A percentile compares a stretch with the other conserved stretches of the same genome.
Conservation (phyloP, 352 stramenopile genomes). For the Globisporangium nunn region DNA sequence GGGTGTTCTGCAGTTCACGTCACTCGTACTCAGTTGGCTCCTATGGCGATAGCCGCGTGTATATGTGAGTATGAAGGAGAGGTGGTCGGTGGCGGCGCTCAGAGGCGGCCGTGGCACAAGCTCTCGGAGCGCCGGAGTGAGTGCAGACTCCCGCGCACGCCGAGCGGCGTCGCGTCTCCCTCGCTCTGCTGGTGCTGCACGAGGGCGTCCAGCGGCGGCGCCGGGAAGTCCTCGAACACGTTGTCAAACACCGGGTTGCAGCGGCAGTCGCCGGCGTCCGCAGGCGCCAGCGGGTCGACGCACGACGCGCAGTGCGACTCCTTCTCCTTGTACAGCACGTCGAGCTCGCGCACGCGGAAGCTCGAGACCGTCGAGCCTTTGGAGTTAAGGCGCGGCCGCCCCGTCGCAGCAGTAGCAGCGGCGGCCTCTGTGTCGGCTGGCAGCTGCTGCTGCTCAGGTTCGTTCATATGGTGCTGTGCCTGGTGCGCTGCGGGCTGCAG, state of each 20-base stretch:
- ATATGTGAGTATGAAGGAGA: neutral
- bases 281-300: neutral
- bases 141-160: conserved; percentile 6
- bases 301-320: conserved; percentile 1
- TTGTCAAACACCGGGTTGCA: conserved; percentile 36
- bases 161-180: conserved; percentile 10
- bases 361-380: conserved; percentile 33
- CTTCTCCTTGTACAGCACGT: conserved; percentile 38
- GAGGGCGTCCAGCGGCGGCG: conserved; percentile 42
- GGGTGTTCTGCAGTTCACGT: too few relatives aligned
- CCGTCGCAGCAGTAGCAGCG: conserved; percentile 6
- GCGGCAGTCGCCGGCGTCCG: conserved; percentile 17
- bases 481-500: neutral
- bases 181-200: conserved; percentile 42
- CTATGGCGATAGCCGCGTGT: too few relatives aligned
- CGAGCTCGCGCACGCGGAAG: conserved; percentile 52
- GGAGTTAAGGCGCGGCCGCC: conserved; percentile 20
- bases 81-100: neutral
- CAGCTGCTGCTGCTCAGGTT: neutral
- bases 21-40: neutral
- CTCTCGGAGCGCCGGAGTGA: conserved; percentile 28
- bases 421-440: neutral
- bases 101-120: conserved; percentile 21
- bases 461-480: neutral
- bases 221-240: conserved; percentile 47